phyloP scores from a whole-genome alignment of 2,329 filamentous ascomycete genomes.

The Metarhizium rileyi region DNA sequence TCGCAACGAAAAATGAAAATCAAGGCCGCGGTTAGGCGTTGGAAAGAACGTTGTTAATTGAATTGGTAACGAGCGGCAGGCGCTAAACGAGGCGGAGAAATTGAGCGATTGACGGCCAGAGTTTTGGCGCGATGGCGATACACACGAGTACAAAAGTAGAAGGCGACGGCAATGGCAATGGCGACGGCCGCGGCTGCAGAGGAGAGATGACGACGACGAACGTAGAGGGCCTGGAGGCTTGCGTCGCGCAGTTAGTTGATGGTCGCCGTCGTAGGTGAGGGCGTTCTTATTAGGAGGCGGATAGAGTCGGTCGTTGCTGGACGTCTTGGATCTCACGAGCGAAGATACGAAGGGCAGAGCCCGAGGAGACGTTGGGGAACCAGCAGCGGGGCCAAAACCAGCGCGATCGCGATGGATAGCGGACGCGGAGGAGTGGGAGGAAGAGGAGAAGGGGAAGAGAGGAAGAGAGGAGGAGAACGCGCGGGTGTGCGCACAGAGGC shows the following conservation, averaged over 20 bases:
- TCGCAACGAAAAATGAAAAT: neutral
- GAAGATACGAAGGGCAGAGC: constrained; percentile 1
- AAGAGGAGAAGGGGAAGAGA: neutral
- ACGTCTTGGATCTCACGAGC: neutral
- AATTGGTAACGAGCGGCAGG: constrained; percentile 3
- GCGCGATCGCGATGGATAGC: neutral
- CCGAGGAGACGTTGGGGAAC: constrained; percentile 2
- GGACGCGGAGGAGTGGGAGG: constrained; percentile 1
- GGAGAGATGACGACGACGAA: too few relatives aligned
- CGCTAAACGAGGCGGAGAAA: neutral
- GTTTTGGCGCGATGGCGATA: neutral
- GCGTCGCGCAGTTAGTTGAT: too few relatives aligned
- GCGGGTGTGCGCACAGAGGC: constrained; percentile 1
- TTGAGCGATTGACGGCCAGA: neutral
- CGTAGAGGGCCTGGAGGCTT: too few relatives aligned
- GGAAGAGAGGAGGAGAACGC: neutral
- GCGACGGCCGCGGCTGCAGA: too few relatives aligned
- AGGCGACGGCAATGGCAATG: neutral
- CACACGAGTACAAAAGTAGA: too few relatives aligned
- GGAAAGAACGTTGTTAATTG: constrained; percentile 5
- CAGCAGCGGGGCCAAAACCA: constrained; percentile 1
- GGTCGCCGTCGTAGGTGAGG: neutral
- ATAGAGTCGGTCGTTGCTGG: neutral
- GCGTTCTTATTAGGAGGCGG: neutral
- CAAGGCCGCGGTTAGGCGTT: neutral